Conservation (phyloP, 352 stramenopile genomes). For the Pythium biforme region DNA sequence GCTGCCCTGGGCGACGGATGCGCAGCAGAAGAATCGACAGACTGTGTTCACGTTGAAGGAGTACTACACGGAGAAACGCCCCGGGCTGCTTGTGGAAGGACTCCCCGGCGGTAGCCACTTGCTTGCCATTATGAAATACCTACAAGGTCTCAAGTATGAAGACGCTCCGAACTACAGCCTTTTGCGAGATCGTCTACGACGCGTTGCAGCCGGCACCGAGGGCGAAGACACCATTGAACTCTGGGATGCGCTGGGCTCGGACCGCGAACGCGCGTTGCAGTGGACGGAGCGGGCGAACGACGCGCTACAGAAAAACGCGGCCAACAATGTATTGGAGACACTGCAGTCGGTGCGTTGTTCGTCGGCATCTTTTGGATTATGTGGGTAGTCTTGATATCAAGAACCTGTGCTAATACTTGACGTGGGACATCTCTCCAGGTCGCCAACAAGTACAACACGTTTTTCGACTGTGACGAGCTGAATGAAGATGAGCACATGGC, state of each 20-base stretch:
- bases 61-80: slow-evolving; percentile 78
- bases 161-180: slow-evolving; percentile 71
- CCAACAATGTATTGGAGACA: slow-evolving; percentile 38
- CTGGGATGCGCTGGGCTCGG: slow-evolving; percentile 41
- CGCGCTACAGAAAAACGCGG: slow-evolving; percentile 38
- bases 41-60: slow-evolving; percentile 81
- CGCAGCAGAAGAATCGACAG: slow-evolving; percentile 82
- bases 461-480: slow-evolving; percentile 60
- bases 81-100: slow-evolving; percentile 67
- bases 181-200: slow-evolving; percentile 38
- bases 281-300: slow-evolving; percentile 57
- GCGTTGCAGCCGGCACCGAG: slow-evolving; percentile 32
- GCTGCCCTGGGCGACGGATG: slow-evolving; percentile 76
- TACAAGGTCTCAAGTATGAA: slow-evolving; percentile 71
- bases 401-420: no score
- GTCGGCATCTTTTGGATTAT: neutral
- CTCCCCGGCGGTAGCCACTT: slow-evolving; percentile 66
- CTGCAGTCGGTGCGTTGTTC: slow-evolving; percentile 41
- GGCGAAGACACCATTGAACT: slow-evolving; percentile 46
- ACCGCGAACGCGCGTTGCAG: slow-evolving; percentile 51
- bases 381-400: neutral
- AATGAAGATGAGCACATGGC: slow-evolving; percentile 48
- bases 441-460: slow-evolving; percentile 76
- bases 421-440: slow-evolving; percentile 30
- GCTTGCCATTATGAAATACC: slow-evolving; percentile 75